A percentile compares a stretch with the other conserved stretches of the same genome.
These are phyloP conservation scores for Panicum virgatum DNA, from an alignment of 202 grass and related monocot genomes.

Conservation along the genomic window DNA sequence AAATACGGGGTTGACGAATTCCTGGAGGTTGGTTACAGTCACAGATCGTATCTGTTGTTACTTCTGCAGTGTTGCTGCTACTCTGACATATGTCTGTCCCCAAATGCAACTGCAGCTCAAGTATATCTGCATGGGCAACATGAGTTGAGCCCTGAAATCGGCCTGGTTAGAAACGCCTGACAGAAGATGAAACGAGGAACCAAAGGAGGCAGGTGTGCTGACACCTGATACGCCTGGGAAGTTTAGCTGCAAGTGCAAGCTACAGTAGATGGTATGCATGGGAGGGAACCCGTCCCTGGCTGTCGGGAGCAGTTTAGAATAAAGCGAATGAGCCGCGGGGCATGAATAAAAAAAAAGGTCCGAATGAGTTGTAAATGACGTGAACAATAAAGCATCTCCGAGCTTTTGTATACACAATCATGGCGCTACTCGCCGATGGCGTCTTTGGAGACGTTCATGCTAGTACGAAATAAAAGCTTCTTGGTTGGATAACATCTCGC, in stretches of 20 bases:
- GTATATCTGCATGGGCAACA: constrained; percentile 92
- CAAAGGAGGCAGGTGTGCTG: neutral
- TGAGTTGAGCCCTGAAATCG: constrained; percentile 43
- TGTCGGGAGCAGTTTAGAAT: constrained; percentile 22
- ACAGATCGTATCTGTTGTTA: neutral
- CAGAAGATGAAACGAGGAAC: neutral
- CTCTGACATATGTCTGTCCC: neutral
- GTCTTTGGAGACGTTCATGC: constrained; percentile 6
- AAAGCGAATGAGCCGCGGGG: constrained; percentile 10
- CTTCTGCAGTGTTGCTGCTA: neutral
- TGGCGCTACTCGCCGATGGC: neutral
- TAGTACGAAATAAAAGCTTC: constrained; percentile 1
- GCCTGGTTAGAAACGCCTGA: neutral
- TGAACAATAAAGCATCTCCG: constrained; percentile 12
- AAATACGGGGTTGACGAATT: constrained; percentile 92
- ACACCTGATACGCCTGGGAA: neutral
- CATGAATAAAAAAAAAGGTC: constrained; percentile 36
- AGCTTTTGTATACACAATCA: constrained; percentile 14
- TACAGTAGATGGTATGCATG: neutral
- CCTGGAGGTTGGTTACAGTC: constrained; percentile 67
- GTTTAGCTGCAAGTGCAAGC: neutral
- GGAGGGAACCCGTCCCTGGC: neutral
- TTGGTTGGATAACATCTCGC: neutral
- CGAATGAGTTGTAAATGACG: constrained; percentile 48
- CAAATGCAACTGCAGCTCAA: constrained; percentile 63